phyloP scores from a whole-genome alignment of 2,329 filamentous ascomycete species.

The Neoarthrinium moseri region DNA sequence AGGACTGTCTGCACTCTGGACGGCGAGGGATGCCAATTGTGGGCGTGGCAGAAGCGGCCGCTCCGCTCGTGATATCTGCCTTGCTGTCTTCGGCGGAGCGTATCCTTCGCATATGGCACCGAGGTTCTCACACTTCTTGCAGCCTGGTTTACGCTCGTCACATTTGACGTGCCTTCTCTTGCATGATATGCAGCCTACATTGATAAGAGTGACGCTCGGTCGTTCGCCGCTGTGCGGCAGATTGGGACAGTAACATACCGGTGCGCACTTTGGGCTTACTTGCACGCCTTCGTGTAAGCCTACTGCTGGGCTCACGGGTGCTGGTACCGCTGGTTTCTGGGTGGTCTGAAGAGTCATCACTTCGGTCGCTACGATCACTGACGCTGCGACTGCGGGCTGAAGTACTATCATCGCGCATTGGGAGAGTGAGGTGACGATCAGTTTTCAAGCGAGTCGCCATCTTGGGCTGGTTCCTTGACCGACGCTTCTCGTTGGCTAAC shows the following conservation, averaged over 20 bases:
- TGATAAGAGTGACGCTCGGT: not conserved
- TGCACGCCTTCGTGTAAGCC: constrained; percentile 19
- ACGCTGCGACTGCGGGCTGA: not conserved
- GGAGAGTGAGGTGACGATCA: not conserved
- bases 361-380: constrained; percentile 6
- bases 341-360: not conserved
- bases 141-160: constrained; percentile 28
- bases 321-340: not conserved
- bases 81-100: constrained; percentile 17
- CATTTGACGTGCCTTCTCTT: constrained; percentile 26
- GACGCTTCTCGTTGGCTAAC: not conserved
- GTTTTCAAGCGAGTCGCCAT: not conserved
- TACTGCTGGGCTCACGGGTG: constrained; percentile 8
- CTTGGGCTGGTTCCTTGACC: not conserved
- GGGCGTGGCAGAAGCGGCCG: constrained; percentile 18
- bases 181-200: constrained; percentile 10
- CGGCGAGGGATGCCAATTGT: constrained; percentile 10
- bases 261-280: constrained; percentile 25
- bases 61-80: constrained; percentile 12
- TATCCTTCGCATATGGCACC: constrained; percentile 30
- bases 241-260: constrained; percentile 14
- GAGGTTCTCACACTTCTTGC: constrained; percentile 26
- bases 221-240: constrained; percentile 1
- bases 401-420: not conserved
- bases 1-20: not conserved